Base-by-base conservation (phyloP, 352 stramenopile genomes). In the Pythium rhizo-oryzae region DNA sequence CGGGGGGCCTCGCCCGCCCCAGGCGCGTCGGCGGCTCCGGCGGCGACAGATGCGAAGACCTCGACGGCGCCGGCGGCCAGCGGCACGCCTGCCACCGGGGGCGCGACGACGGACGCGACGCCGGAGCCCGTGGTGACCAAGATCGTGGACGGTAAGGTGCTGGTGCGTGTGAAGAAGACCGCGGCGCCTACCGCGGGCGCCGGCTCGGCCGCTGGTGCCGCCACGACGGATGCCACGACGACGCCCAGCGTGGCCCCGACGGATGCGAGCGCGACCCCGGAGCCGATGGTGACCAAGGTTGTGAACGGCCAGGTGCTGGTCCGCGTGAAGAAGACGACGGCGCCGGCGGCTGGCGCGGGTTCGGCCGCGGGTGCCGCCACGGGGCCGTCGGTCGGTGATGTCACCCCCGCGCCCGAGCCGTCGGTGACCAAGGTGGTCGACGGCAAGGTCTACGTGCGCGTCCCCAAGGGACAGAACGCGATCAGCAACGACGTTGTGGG, bases 401-500 rank as follows among this genome's bases (percentile, higher is more conserved):
- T 33, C 19, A 69, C 52, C 16, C 49, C 60, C 50, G 41, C n/a
- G 25, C 62, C 62, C 5, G 46, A 47, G 41, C 41, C 41, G 41
- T 47, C 4, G 13, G 62, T 69, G 50, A 69, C 62, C 53, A 69
- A 69, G 62, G 33, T 69, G 15, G 62, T 69, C 13, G 62, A 69
- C 41, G 62, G 62, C 25, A 61, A 69, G 44, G 62, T 69, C 52
- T 58, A 50, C 28, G 62, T 69, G 4, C 52, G 53, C 5, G 52
- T 69, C 15, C 52, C 53, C 19, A 67, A 60, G 51, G 23, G 13
- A 8, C 15, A n/a, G 30, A 51, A 54, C 21, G 43, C 47, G 9
- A 25, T 44, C 43, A 43, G 39, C 61, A 46, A 41, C 44, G 62
- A 69, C 15, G 62, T 61, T 33, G 62, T 69, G 19, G 62, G 62